Conservation (phyloP, 2,329 filamentous ascomycete species). For the Fusarium lateritium region DNA sequence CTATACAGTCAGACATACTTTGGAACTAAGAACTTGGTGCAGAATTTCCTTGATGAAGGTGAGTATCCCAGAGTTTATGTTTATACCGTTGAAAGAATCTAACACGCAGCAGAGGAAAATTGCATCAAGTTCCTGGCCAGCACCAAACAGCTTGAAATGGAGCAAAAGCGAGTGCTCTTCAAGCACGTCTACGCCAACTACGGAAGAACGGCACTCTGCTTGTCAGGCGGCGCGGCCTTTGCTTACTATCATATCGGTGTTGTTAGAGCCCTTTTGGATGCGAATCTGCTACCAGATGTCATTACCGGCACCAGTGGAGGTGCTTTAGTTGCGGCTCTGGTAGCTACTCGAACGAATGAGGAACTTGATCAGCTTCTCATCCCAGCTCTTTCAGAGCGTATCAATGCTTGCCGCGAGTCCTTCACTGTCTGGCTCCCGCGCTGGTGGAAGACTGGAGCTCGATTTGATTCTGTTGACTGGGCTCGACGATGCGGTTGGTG, state of each 20-base stretch:
- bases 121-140: slow-evolving; percentile 77
- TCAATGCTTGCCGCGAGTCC: slow-evolving; percentile 87
- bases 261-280: slow-evolving; percentile 89
- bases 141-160: slow-evolving; percentile 75
- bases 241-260: slow-evolving; percentile 98
- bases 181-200: slow-evolving; percentile 92
- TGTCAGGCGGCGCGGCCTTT: slow-evolving; percentile 94
- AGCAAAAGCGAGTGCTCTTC: slow-evolving; percentile 86
- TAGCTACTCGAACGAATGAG: slow-evolving; percentile 91
- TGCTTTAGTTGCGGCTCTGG: slow-evolving; percentile 87
- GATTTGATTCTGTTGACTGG: slow-evolving; percentile 96
- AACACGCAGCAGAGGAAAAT: slow-evolving; percentile 68
- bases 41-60: slow-evolving; percentile 90
- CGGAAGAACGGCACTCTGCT: slow-evolving; percentile 90
- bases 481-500: slow-evolving; percentile 90
- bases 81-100: slow-evolving; percentile 9
- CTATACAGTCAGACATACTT: slow-evolving; percentile 99
- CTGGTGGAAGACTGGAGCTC: slow-evolving; percentile 93
- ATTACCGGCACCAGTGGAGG: slow-evolving; percentile 98
- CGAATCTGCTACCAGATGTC: slow-evolving; percentile 87
- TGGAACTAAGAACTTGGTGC: slow-evolving; percentile 94
- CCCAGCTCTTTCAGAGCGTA: slow-evolving; percentile 86
- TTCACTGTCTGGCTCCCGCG: slow-evolving; percentile 82
- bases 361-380: slow-evolving; percentile 89
- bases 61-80: slow-evolving; percentile 42